Evolutionary conservation across 352 stramenopile species (phyloP), one percentile per base, ranked within the genome.

Genomic region (Phytopythium litorale): DNA sequence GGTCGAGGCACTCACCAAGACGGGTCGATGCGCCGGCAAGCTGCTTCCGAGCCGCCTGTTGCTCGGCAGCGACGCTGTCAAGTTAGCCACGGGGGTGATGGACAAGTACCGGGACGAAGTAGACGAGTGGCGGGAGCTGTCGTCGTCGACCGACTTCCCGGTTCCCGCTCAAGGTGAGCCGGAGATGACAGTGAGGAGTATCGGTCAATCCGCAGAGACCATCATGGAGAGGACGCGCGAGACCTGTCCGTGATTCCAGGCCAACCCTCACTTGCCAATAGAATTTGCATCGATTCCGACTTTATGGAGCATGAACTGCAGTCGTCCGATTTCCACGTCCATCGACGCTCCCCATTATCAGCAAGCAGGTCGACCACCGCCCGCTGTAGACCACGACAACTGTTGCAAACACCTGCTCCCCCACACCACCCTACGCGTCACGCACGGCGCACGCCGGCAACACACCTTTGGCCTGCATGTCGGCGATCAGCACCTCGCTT

Each of bases 1-100:
- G 37, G 66, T 78, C 4, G 73, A 81, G 42, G 66, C 59, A 19
- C 38, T 79, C 21, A 81, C 68, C 4, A 79, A 81, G 58, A 77
- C 49, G 21, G 75, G 73, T 35, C 71, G 71, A 2, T 77, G 72
- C 32, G 23, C 38, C n/a, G 72, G 65, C 3, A 76, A 77, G 55
- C 45, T 21, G 11, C 46, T 79, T 2, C 71, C 71, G 33, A 64
- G 65, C 45, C 71, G 71, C 11, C 58, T 79, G 62, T 28, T 76
- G 56, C 62, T 79, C 4, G 71, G 71, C 25, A 76, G 71, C 40
- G 71, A 79, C 50, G 71, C 71, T 0, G 60, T 79, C 3, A 60
- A 60, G 21, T 62, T 75, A 16, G 71, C 62, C 7, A 61, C 72
- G 6, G 56, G 38, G 0, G 68, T 70, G 8, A 30, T 79, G 25